Base-by-base conservation (phyloP, 139 green algal genomes). In the Picochlorum costavermella region DNA sequence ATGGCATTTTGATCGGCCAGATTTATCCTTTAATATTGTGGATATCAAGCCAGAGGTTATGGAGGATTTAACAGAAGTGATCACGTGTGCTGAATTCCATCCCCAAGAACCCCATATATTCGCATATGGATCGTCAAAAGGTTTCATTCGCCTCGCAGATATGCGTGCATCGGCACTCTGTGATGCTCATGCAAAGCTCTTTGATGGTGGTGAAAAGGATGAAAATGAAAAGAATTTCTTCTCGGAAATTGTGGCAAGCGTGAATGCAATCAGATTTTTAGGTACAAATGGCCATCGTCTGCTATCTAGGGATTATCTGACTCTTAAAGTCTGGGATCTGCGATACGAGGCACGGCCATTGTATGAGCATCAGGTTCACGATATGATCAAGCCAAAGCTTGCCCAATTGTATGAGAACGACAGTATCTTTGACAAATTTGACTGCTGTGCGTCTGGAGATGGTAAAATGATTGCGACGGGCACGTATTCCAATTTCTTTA, bases 391-490 rank as follows among this genome's bases (percentile, higher is more conserved):
- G 37, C 50, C 29, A 74, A 79, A 91, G 83, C 77, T 99, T 50
- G 95, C 86, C 70, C 91, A 99, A 71, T 75, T 99, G 67, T 99
- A 98, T 73, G 94, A 99, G 78, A 97, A 91, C 67, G 94, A 99
- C 79, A 88, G 73, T 72, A 97, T 99, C 58, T 99, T 99, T 65
- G 93, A 98, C 83, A 98, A 98, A 81, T 98, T 98, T 70, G 91
- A 96, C 74, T 95, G 86, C 75, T 85, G 71, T 61, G 76, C 95
- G 49, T 94, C 81, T 57, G 83, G 86, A 9, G 69, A 84, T 20
- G 89, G 90, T 49, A 65, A 73, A 43, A 65, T 81, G 48, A 75
- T 94, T n/a, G 85, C 85, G 29, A 96, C 89, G 20, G 93, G 93
- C 25, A 95, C 88, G 20, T 99, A 99, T 86, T 91, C 83, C 64